Conservation (phyloP, 305 asterid species). For the Fraxinus xanthoxyloides region DNA sequence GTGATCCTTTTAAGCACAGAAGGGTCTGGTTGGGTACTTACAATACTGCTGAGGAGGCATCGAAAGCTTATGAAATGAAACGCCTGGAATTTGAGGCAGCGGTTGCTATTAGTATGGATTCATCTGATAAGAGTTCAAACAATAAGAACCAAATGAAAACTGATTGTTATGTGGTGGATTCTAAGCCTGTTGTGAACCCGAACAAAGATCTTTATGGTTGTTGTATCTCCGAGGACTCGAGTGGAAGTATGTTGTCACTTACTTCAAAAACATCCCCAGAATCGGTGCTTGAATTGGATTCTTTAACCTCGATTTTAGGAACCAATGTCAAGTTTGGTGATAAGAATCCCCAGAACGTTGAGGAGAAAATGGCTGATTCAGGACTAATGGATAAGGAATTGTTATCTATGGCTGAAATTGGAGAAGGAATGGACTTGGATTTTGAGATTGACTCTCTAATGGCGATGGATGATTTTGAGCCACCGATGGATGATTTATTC, state of each 20-base stretch:
- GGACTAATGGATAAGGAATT: conserved; percentile 31
- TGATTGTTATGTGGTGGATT: conserved; percentile 12
- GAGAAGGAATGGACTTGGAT: conserved; percentile 49
- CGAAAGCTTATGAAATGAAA: conserved; percentile 39
- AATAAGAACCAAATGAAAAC: neutral
- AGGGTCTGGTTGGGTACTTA: conserved; percentile 55
- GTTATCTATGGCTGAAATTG: conserved; percentile 41
- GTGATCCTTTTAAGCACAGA: conserved; percentile 39
- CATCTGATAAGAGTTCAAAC: conserved; percentile 5
- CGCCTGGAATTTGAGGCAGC: conserved; percentile 36
- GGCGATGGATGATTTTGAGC: conserved; percentile 15
- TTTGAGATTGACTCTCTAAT: conserved; percentile 38
- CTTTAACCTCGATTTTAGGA: conserved; percentile 22
- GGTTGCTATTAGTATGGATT: conserved; percentile 8
- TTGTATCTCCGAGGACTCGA: conserved; percentile 35
- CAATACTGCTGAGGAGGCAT: conserved; percentile 40
- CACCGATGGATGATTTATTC: conserved; percentile 37
- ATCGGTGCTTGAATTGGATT: conserved; percentile 48
- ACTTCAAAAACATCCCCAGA: conserved; percentile 45
- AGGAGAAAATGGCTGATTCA: conserved; percentile 1
- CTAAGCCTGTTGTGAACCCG: neutral
- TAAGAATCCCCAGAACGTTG: neutral
- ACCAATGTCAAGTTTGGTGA: neutral
- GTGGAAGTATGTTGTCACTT: conserved; percentile 41
- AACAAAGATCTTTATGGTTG: neutral